Conservation (phyloP, 768 basidiomycete genomes). For the Phaeolepiota aurea region DNA sequence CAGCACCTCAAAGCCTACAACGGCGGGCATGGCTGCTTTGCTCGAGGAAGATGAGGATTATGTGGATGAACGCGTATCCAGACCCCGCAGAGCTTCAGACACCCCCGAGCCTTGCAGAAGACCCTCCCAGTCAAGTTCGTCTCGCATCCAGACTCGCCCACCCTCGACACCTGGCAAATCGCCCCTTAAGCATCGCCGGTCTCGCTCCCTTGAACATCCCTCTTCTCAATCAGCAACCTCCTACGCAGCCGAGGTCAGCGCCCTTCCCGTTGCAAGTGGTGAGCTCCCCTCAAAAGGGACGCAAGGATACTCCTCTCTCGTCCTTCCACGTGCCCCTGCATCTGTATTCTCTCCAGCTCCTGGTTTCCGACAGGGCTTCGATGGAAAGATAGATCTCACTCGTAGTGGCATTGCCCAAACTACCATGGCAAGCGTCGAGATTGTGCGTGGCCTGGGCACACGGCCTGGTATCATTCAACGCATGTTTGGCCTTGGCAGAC, state of each 20-base stretch:
- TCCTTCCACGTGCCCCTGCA: conserved; percentile 42
- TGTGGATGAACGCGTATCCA: neutral
- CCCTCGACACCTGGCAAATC: neutral
- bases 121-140: neutral
- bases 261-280: conserved; percentile 14
- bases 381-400: conserved; percentile 64
- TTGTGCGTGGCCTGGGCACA: conserved; percentile 48
- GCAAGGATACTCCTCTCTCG: conserved; percentile 45
- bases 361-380: conserved; percentile 7
- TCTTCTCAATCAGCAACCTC: neutral
- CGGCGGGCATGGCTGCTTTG: conserved; percentile 40
- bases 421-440: conserved; percentile 84
- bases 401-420: conserved; percentile 73
- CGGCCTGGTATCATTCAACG: conserved; percentile 8
- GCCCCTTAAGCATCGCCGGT: neutral
- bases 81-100: neutral
- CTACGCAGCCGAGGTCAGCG: neutral
- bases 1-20: neutral
- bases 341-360: conserved; percentile 14
- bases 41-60: conserved; percentile 44
- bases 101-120: neutral
- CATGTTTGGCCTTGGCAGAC: conserved; percentile 10
- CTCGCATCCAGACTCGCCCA: neutral
- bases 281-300: conserved; percentile 46
- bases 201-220: neutral